Base-by-base conservation (phyloP, 495 filamentous ascomycete genomes). In the Evansstolkia leycettana region DNA sequence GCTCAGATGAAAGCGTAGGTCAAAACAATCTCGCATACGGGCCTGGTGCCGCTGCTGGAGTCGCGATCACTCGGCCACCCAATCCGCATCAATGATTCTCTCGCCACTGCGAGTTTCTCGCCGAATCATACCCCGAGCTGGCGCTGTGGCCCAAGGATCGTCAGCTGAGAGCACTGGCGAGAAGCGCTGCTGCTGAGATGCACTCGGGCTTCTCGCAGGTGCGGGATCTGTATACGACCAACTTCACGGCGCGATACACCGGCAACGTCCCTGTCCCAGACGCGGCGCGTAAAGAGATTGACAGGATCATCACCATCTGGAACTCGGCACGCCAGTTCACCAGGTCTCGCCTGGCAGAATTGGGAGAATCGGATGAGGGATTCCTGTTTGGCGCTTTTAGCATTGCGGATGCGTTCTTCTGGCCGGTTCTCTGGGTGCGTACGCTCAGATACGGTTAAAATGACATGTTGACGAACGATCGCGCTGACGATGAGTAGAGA, bases 91-190 rank as follows among this genome's bases (percentile, higher is more conserved):
- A 55, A 48, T 33, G 71, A 75, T 36, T 72, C 70, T 12, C 57
- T 75, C 13, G 54, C 72, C 36, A 75, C 38, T 52, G 56, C 51
- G 69, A 73, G 36, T 67, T 64, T 42, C 57, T 76, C 8, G 64
- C 69, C 13, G 70, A 73, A 31, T 45, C 45, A 1, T 38, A 65
- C 42, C 66, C 67, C 0, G 42, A 59, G 7, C 50, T 59, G 8
- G 25, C 33, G 20, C 52, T 71, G 2, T 74, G 67, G 58, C 73
- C 73, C 0, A 23, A 44, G 15, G 65, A 65, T 36, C 38, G 37
- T 7, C 31, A 44, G 7, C 56, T 73, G 7, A 51, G 70, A 38
- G 68, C 68, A 1, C 51, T 69, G 10, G 71, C 72, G 5, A 56
- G 70, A 23, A 58, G 55, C 13, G 67, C 67, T 4, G 57, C 54